Evolutionary conservation across 2,329 filamentous ascomycete genomes (phyloP).

Genomic region (Blumeria hordei): DNA sequence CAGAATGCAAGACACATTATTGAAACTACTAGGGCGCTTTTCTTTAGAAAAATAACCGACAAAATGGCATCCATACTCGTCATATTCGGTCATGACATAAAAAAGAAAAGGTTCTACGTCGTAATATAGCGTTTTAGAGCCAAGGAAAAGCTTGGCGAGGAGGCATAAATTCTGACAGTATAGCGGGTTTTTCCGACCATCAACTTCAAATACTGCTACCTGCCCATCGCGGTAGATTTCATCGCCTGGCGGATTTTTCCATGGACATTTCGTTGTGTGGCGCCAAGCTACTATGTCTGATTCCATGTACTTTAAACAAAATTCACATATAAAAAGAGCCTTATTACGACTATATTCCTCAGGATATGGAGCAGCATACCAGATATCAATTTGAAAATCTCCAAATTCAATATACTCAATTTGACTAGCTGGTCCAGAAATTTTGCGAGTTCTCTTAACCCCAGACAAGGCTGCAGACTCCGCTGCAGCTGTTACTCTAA

Average conservation of each 20-base stretch:
- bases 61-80: slow-evolving; percentile 80
- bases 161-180: slow-evolving; percentile 97
- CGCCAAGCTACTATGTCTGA: slow-evolving; percentile 61
- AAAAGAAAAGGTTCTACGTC: slow-evolving; percentile 94
- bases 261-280: slow-evolving; percentile 75
- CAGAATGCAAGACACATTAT: slow-evolving; percentile 94
- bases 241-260: slow-evolving; percentile 89
- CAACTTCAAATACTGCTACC: slow-evolving; percentile 90
- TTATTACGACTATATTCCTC: slow-evolving; percentile 95
- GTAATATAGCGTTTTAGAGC: slow-evolving; percentile 94
- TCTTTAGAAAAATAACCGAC: slow-evolving; percentile 99
- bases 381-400: slow-evolving; percentile 93
- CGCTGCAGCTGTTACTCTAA: slow-evolving; percentile 36
- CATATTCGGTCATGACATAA: slow-evolving; percentile 88
- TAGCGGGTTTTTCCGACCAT: slow-evolving; percentile 89
- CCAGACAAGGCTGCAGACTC: slow-evolving; percentile 41
- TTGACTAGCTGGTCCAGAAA: slow-evolving; percentile 71
- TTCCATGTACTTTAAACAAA: slow-evolving; percentile 80
- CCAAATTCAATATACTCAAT: slow-evolving; percentile 98
- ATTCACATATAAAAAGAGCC: slow-evolving; percentile 96
- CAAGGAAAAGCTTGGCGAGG: slow-evolving; percentile 88
- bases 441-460: slow-evolving; percentile 44
- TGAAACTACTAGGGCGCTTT: slow-evolving; percentile 78
- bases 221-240: slow-evolving; percentile 88
- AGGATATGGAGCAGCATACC: slow-evolving; percentile 94